Evolutionary conservation across 2,329 filamentous ascomycete genomes (phyloP).

Genomic region (Cladophialophora psammophila): DNA sequence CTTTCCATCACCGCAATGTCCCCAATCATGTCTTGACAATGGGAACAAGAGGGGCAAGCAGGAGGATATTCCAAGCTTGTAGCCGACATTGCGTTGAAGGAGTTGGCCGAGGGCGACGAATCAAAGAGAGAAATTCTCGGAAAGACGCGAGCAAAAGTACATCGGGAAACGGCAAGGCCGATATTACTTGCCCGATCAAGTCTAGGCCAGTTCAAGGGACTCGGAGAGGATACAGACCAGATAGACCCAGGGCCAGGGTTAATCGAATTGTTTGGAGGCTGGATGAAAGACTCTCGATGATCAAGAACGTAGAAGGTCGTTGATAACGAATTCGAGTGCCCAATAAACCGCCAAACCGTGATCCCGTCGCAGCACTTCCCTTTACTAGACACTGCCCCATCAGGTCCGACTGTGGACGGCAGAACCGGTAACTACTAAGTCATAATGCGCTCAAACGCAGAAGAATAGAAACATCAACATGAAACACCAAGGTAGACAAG

Average conservation of each 20-base stretch:
- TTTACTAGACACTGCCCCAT: background rate
- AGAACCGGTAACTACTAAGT: background rate
- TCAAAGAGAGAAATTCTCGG: background rate
- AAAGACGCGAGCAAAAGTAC: slow-evolving; percentile 10
- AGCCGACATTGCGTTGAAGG: background rate
- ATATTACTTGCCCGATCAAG: background rate
- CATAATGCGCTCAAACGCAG: slow-evolving; percentile 29
- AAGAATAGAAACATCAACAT: slow-evolving; percentile 14
- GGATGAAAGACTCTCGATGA: background rate
- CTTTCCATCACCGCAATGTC: background rate
- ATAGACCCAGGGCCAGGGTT: background rate
- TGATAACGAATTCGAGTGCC: background rate
- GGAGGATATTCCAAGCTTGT: background rate
- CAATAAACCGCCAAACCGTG: background rate
- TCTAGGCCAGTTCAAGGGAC: background rate
- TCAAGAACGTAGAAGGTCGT: background rate
- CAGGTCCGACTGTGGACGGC: background rate
- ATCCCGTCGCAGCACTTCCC: background rate
- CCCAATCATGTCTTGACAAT: background rate
- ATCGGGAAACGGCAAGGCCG: background rate
- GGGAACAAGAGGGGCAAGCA: background rate
- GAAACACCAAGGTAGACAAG: slow-evolving; percentile 1
- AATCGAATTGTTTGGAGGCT: background rate
- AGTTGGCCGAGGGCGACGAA: background rate
- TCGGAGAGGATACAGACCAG: background rate